Evolutionary conservation across 2,329 filamentous ascomycete genomes (phyloP).

Genomic region (Neonectria punicea): DNA sequence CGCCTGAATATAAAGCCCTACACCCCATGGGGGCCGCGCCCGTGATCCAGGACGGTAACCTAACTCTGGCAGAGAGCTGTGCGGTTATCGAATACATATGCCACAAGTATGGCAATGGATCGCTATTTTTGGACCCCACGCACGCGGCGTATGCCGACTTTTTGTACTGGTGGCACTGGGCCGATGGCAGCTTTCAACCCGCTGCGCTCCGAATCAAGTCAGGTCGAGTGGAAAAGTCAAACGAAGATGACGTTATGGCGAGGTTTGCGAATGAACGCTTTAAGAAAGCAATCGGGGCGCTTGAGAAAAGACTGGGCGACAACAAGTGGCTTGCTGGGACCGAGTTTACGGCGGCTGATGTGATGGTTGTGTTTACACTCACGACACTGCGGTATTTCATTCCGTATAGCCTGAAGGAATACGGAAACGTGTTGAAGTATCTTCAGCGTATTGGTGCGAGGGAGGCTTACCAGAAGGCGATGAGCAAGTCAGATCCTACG

Average conservation of each 20-base stretch:
- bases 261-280: slow-evolving; percentile 49
- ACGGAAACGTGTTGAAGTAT: slow-evolving; percentile 57
- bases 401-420: slow-evolving; percentile 53
- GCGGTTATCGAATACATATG: slow-evolving; percentile 72
- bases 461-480: slow-evolving; percentile 58
- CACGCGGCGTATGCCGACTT: slow-evolving; percentile 67
- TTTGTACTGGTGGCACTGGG: slow-evolving; percentile 73
- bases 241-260: slow-evolving; percentile 42
- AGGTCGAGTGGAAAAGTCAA: too few relatives aligned
- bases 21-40: slow-evolving; percentile 67
- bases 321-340: slow-evolving; percentile 68
- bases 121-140: slow-evolving; percentile 56
- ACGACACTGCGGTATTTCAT: slow-evolving; percentile 69
- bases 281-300: slow-evolving; percentile 54
- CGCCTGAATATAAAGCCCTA: slow-evolving; percentile 35
- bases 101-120: slow-evolving; percentile 61
- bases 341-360: slow-evolving; percentile 72
- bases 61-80: slow-evolving; percentile 66
- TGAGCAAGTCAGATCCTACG: slow-evolving; percentile 60
- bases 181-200: slow-evolving; percentile 57
- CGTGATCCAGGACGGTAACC: slow-evolving; percentile 65
- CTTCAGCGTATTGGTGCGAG: slow-evolving; percentile 56
- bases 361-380: slow-evolving; percentile 70
- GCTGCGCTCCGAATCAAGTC: slow-evolving; percentile 46
- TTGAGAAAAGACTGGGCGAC: slow-evolving; percentile 60